These are phyloP conservation scores for Neurospora sp. DNA, from an alignment of 495 filamentous ascomycete genomes.

Conservation along the genomic window DNA sequence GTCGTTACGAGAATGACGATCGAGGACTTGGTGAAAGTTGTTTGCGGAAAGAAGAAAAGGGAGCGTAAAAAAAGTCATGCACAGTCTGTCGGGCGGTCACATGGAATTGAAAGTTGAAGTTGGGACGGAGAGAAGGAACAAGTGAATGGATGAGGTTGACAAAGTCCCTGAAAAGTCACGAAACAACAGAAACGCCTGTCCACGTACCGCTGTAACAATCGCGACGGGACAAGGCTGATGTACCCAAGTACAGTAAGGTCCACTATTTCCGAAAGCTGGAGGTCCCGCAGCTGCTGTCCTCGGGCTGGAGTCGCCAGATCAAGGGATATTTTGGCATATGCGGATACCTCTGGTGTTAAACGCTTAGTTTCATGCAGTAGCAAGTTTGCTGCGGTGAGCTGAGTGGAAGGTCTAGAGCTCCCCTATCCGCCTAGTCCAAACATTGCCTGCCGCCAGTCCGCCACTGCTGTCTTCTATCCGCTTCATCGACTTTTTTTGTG, in stretches of 20 bases:
- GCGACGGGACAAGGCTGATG: not conserved
- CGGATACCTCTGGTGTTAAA: not conserved
- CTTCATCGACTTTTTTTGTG: conserved; percentile 29
- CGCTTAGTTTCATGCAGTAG: not conserved
- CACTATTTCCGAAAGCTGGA: not conserved
- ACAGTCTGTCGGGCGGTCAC: not conserved
- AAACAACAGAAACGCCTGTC: not conserved
- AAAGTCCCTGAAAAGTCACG: not conserved
- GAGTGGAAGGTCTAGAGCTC: not conserved
- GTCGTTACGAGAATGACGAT: not conserved
- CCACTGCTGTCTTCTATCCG: conserved; percentile 13
- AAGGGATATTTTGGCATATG: not conserved
- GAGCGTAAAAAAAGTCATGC: not conserved
- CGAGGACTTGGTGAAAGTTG: not conserved
- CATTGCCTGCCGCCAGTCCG: conserved; percentile 19
- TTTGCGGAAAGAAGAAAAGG: not conserved
- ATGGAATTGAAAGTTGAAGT: not conserved
- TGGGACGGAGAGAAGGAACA: not conserved
- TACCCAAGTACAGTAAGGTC: not conserved
- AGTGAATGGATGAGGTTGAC: not conserved
- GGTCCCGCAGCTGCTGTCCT: not conserved
- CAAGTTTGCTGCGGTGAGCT: not conserved
- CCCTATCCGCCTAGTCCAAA: not conserved
- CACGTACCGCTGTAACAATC: not conserved
- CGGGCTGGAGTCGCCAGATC: not conserved